Conservation (phyloP, 1,284 basidiomycete species). For the Marasmius fiardii region DNA sequence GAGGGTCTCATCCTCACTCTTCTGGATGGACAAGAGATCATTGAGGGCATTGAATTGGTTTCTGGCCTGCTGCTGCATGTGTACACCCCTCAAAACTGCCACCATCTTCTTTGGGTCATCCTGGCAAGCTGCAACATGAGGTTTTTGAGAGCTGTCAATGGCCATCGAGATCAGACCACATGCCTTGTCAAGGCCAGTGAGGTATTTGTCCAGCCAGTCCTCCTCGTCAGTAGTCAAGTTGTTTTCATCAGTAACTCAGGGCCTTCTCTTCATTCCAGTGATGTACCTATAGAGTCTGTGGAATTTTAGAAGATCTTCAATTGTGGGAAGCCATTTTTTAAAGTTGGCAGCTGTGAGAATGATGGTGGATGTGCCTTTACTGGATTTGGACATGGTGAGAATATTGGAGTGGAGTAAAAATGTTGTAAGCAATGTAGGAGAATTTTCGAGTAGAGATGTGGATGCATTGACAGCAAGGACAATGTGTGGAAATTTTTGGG, state of each 20-base stretch:
- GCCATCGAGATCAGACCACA: not conserved
- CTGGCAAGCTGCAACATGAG: slow-evolving; percentile 3
- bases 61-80: slow-evolving; percentile 8
- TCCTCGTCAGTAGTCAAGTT: not conserved
- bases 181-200: not conserved
- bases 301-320: not conserved
- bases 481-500: too few relatives aligned
- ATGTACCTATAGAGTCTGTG: not conserved
- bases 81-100: slow-evolving; percentile 1
- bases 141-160: slow-evolving; percentile 6
- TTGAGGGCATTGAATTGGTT: slow-evolving; percentile 10
- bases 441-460: too few relatives aligned
- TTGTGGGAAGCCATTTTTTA: not conserved
- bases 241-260: not conserved
- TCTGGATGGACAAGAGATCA: slow-evolving; percentile 7
- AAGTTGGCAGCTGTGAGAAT: not conserved
- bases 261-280: not conserved
- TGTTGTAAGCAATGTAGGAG: too few relatives aligned
- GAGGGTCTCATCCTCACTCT: slow-evolving; percentile 7
- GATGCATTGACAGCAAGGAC: too few relatives aligned
- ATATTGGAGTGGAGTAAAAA: too few relatives aligned
- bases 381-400: not conserved
- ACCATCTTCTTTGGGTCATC: slow-evolving; percentile 8
- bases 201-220: not conserved
- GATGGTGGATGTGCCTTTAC: slow-evolving; percentile 3